Evolutionary conservation across 805 yeast genomes (phyloP).

Genomic region (Candida morakotiae): DNA sequence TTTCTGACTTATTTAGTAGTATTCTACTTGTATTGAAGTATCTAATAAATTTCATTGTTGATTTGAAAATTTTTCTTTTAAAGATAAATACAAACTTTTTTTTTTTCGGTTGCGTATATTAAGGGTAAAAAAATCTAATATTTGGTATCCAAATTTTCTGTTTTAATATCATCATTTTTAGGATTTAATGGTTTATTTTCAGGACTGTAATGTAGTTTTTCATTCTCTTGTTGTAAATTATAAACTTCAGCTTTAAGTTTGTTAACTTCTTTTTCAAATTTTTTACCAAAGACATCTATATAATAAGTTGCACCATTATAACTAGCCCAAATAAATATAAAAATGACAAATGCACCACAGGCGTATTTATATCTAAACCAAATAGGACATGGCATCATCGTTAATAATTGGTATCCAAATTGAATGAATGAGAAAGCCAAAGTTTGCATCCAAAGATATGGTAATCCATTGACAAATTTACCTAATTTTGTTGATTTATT

Average conservation of each 20-base stretch:
- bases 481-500: slow-evolving; percentile 67
- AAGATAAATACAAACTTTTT: not conserved
- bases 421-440: slow-evolving; percentile 83
- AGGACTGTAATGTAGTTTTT: slow-evolving; percentile 15
- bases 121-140: not conserved
- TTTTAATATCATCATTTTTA: slow-evolving; percentile 6
- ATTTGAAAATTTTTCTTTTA: not conserved
- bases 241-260: slow-evolving; percentile 69
- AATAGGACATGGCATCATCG: slow-evolving; percentile 88
- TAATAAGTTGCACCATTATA: slow-evolving; percentile 95
- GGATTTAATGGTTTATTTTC: slow-evolving; percentile 12
- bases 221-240: slow-evolving; percentile 45
- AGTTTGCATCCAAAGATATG: slow-evolving; percentile 80
- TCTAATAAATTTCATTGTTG: slow-evolving; percentile 3
- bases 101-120: not conserved
- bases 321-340: slow-evolving; percentile 75
- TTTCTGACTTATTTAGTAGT: slow-evolving; percentile 7
- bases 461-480: slow-evolving; percentile 71
- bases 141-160: slow-evolving; percentile 3
- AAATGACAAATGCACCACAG: slow-evolving; percentile 62
- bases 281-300: slow-evolving; percentile 85
- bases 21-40: slow-evolving; percentile 1
- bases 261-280: slow-evolving; percentile 80
- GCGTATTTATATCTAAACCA: slow-evolving; percentile 71
- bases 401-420: slow-evolving; percentile 76